Percentiles rank a stretch among this genome's conserved stretches.
phyloP scores from a whole-genome alignment of 2,329 filamentous ascomycete species.

The Aschersonia sp. region DNA sequence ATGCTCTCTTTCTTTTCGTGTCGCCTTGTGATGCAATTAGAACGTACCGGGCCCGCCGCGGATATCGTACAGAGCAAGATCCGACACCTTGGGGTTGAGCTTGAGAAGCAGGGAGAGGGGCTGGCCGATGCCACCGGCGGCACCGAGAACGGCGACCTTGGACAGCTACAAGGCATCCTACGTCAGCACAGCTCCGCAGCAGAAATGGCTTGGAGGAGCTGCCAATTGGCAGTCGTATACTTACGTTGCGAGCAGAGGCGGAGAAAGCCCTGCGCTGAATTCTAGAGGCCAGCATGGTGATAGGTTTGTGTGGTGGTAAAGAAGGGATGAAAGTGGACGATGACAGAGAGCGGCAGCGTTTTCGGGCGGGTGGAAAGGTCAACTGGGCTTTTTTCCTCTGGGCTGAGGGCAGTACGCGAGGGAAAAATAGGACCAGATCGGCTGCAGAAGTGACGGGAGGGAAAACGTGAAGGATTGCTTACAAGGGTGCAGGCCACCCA shows the following conservation, averaged over 20 bases:
- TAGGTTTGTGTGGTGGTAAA: slow-evolving; percentile 6
- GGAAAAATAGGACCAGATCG: slow-evolving; percentile 5
- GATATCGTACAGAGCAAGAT: slow-evolving; percentile 97
- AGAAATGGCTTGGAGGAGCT: too few relatives aligned
- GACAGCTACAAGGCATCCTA: slow-evolving; percentile 48
- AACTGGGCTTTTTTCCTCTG: too few relatives aligned
- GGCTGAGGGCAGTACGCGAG: neutral
- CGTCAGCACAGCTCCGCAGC: neutral
- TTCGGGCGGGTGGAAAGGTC: neutral
- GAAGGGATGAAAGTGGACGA: slow-evolving; percentile 6
- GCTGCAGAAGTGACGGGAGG: neutral
- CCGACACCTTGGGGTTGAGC: slow-evolving; percentile 87
- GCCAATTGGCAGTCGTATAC: slow-evolving; percentile 12
- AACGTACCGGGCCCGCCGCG: slow-evolving; percentile 75
- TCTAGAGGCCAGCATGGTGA: slow-evolving; percentile 56
- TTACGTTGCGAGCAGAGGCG: slow-evolving; percentile 62
- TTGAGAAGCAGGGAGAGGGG: slow-evolving; percentile 95
- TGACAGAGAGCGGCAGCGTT: slow-evolving; percentile 3
- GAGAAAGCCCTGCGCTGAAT: slow-evolving; percentile 72
- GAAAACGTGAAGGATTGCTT: neutral
- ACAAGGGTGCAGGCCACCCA: neutral
- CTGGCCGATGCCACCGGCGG: slow-evolving; percentile 95
- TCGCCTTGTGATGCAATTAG: neutral
- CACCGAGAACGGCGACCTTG: slow-evolving; percentile 96
- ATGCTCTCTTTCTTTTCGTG: too few relatives aligned